phyloP scores from a whole-genome alignment of 2,329 filamentous ascomycete genomes.

The Hymenoscyphus infarciens region DNA sequence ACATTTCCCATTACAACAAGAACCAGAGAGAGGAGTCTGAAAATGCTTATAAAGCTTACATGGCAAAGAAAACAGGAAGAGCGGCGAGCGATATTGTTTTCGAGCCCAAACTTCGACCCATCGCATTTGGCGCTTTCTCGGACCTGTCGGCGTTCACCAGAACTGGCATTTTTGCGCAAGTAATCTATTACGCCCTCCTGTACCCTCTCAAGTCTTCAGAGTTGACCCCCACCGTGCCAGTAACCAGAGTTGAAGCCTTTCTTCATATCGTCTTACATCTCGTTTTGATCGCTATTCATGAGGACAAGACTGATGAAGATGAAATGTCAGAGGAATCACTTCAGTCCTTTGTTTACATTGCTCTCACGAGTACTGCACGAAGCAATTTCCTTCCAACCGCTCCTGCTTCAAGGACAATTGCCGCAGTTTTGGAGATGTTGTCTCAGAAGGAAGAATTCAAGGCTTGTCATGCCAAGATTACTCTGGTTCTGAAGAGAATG shows the following conservation, averaged over 20 bases:
- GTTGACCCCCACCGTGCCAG: constrained; percentile 70
- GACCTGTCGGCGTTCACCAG: constrained; percentile 75
- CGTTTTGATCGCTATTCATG: constrained; percentile 76
- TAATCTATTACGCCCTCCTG: constrained; percentile 82
- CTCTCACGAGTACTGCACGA: constrained; percentile 61
- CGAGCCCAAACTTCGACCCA: constrained; percentile 77
- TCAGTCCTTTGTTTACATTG: constrained; percentile 69
- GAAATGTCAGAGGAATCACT: constrained; percentile 44
- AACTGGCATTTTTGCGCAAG: constrained; percentile 82
- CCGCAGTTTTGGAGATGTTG: constrained; percentile 59
- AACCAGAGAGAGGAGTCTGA: constrained; percentile 97
- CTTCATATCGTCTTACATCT: constrained; percentile 89
- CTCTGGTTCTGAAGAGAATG: constrained; percentile 77
- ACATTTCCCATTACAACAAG: constrained; percentile 92
- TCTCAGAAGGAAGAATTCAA: constrained; percentile 71
- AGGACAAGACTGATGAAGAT: constrained; percentile 65
- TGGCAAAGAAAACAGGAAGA: constrained; percentile 84
- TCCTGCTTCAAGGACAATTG: constrained; percentile 58
- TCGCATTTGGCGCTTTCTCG: constrained; percentile 73
- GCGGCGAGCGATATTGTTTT: constrained; percentile 80
- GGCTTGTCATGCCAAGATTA: constrained; percentile 79
- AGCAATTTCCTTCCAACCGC: constrained; percentile 58
- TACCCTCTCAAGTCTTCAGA: constrained; percentile 71
- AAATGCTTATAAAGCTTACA: constrained; percentile 78
- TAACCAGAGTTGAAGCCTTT: constrained; percentile 84